Percentiles rank a stretch among this genome's conserved stretches.
These are phyloP conservation scores for Fusarium zealandicum DNA, from an alignment of 2,329 filamentous ascomycete genomes.

Conservation along the genomic window DNA sequence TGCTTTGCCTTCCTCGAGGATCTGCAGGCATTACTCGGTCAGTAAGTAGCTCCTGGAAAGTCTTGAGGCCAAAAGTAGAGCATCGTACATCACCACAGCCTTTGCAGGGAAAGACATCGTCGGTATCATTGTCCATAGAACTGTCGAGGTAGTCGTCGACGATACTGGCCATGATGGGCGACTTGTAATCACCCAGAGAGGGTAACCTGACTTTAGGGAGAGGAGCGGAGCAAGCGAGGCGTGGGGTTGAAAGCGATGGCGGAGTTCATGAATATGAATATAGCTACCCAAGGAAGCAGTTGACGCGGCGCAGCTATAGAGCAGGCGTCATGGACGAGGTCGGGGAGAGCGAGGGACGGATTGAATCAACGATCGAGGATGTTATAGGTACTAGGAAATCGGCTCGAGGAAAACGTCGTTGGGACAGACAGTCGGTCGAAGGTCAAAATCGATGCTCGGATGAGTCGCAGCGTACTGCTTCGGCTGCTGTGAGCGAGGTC, in stretches of 20 bases:
- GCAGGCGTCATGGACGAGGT: conserved; percentile 37
- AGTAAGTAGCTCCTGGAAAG: conserved; percentile 20
- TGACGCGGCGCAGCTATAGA: conserved; percentile 33
- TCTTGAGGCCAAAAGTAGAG: neutral
- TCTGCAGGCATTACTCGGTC: conserved; percentile 59
- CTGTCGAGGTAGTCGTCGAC: conserved; percentile 70
- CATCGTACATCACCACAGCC: conserved; percentile 83
- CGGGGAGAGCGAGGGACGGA: conserved; percentile 13
- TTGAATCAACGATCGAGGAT: conserved; percentile 22
- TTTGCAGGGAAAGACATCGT: conserved; percentile 90
- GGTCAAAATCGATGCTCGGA: conserved; percentile 25
- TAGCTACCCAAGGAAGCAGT: conserved; percentile 34
- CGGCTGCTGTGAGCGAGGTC: conserved; percentile 29
- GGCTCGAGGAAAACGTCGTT: conserved; percentile 17
- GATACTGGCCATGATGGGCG: conserved; percentile 53
- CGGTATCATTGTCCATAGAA: conserved; percentile 76
- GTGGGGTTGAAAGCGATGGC: conserved; percentile 18
- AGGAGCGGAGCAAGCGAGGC: conserved; percentile 19
- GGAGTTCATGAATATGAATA: conserved; percentile 31
- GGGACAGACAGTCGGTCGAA: conserved; percentile 18
- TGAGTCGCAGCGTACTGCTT: conserved; percentile 33
- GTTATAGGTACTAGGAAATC: conserved; percentile 15
- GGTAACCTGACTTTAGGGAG: conserved; percentile 12
- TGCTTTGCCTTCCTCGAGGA: conserved; percentile 97
- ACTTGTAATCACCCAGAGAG: conserved; percentile 16